These are phyloP conservation scores for Chenopodium quinoa DNA, from an alignment of 148 eudicot species.

Conservation along the genomic window DNA sequence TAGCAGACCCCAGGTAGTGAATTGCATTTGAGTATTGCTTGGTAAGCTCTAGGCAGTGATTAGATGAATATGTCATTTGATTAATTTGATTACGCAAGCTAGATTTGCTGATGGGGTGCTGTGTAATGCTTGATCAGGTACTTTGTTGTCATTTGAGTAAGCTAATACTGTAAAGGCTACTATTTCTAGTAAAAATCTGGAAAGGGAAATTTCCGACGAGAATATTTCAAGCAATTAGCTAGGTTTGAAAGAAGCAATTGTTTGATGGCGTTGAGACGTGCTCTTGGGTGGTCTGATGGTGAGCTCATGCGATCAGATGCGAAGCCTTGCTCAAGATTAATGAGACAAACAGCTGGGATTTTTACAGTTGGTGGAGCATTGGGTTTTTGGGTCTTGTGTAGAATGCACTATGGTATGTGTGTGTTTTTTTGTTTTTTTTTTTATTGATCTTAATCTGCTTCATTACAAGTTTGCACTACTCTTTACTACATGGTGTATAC, in stretches of 20 bases:
- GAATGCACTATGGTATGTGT: constrained; percentile 80
- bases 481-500: not conserved
- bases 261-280: constrained; percentile 71
- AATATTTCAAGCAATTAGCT: not conserved
- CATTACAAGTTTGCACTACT: not conserved
- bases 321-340: constrained; percentile 79
- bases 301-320: constrained; percentile 90
- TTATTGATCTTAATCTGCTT: not conserved
- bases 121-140: not conserved
- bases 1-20: not conserved
- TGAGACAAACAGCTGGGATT: constrained; percentile 87
- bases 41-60: not conserved
- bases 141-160: not conserved
- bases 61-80: not conserved
- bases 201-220: not conserved
- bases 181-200: not conserved
- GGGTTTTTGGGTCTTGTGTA: constrained; percentile 88
- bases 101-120: not conserved
- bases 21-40: not conserved
- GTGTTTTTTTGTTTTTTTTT: not conserved
- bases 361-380: constrained; percentile 81
- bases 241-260: constrained; percentile 5
- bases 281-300: constrained; percentile 83
- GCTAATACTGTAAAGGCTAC: not conserved
- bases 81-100: not conserved